A percentile compares a stretch with the other conserved stretches of the same genome.
Conservation (phyloP, 352 stramenopile species). For the Plasmopara viticola region DNA sequence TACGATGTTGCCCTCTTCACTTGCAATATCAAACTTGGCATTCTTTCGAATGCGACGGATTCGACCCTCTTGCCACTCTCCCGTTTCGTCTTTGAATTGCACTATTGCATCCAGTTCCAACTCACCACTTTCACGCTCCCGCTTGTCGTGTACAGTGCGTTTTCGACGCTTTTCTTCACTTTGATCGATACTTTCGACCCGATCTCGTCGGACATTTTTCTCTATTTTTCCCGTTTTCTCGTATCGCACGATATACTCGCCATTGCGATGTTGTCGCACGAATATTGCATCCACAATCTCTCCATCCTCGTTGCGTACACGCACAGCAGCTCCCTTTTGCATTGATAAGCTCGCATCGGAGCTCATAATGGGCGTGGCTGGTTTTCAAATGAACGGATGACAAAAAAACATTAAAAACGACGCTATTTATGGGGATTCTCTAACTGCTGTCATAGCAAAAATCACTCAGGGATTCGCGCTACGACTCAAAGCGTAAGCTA, state of each 20-base stretch:
- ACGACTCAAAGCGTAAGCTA: not conserved
- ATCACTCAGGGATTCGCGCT: too few relatives aligned
- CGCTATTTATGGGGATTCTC: too few relatives aligned
- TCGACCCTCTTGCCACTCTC: slow-evolving; percentile 27
- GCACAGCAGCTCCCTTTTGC: slow-evolving; percentile 10
- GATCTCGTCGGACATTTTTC: slow-evolving; percentile 29
- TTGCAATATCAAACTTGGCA: slow-evolving; percentile 39
- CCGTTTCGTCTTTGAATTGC: slow-evolving; percentile 36
- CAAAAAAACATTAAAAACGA: too few relatives aligned
- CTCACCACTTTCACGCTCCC: not conserved
- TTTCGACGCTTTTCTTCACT: slow-evolving; percentile 5
- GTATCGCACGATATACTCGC: slow-evolving; percentile 33
- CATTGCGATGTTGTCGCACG: slow-evolving; percentile 33
- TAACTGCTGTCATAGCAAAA: too few relatives aligned
- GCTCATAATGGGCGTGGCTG: not conserved
- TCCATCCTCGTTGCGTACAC: slow-evolving; percentile 15
- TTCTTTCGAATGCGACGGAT: slow-evolving; percentile 34
- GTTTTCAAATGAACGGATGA: not conserved
- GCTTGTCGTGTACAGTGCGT: slow-evolving; percentile 9
- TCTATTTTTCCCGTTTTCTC: slow-evolving; percentile 24
- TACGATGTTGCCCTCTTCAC: slow-evolving; percentile 10
- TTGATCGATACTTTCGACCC: slow-evolving; percentile 10
- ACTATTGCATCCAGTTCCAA: slow-evolving; percentile 25
- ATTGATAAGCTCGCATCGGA: not conserved
- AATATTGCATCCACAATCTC: slow-evolving; percentile 19